phyloP scores from a whole-genome alignment of 306 rosid species.

The Dalbergia oliveri region DNA sequence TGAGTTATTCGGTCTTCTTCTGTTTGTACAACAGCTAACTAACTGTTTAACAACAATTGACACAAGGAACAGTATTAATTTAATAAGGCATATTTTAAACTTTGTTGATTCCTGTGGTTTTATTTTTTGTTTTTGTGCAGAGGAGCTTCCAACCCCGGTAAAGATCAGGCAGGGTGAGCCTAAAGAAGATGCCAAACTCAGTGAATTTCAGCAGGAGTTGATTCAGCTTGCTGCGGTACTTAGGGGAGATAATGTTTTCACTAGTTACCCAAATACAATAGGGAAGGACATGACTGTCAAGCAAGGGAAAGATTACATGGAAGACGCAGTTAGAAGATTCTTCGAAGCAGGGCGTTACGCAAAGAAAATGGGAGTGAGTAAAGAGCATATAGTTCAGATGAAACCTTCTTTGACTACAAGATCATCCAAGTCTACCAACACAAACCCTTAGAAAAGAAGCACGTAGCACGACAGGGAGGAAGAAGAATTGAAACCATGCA shows the following conservation, averaged over 20 bases:
- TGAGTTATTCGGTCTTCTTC: neutral
- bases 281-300: slow-evolving; percentile 76
- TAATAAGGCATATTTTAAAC: slow-evolving; percentile 2
- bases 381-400: slow-evolving; percentile 83
- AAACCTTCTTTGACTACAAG: slow-evolving; percentile 89
- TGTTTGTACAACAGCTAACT: neutral
- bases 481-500: neutral
- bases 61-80: neutral
- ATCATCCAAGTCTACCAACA: slow-evolving; percentile 48
- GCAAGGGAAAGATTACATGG: slow-evolving; percentile 79
- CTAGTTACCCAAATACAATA: slow-evolving; percentile 68
- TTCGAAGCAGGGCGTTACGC: slow-evolving; percentile 78
- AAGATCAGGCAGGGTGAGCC: slow-evolving; percentile 62
- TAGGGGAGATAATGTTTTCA: slow-evolving; percentile 74
- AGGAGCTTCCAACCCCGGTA: slow-evolving; percentile 68
- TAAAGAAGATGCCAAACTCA: slow-evolving; percentile 64
- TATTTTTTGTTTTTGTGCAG: slow-evolving; percentile 47
- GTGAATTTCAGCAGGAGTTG: slow-evolving; percentile 86
- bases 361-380: slow-evolving; percentile 79
- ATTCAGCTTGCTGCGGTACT: slow-evolving; percentile 82
- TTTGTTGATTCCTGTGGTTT: slow-evolving; percentile 21
- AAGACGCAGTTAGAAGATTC: slow-evolving; percentile 72
- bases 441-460: slow-evolving; percentile 43
- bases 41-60: neutral
- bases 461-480: slow-evolving; percentile 3